A percentile compares a stretch with the other conserved stretches of the same genome.
Conservation (phyloP, 2,329 filamentous ascomycete species). For the Nemania diffusa region DNA sequence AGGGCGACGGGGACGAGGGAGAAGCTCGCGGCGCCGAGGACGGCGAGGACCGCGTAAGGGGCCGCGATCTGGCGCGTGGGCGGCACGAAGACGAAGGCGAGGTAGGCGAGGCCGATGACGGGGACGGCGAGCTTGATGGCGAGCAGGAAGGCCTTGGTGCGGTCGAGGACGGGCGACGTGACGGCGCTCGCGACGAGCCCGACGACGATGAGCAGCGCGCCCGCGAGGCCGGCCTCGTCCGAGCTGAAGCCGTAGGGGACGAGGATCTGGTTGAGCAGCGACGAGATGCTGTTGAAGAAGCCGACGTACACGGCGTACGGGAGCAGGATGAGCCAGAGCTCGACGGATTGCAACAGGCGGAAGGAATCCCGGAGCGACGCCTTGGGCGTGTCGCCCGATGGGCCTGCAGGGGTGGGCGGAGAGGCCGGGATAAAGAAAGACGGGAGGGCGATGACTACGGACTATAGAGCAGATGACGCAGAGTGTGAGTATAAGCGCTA, state of each 20-base stretch:
- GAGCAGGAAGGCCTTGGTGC: conserved; percentile 80
- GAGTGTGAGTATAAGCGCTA: not conserved
- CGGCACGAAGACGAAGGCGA: conserved; percentile 85
- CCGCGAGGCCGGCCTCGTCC: conserved; percentile 87
- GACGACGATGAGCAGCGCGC: conserved; percentile 87
- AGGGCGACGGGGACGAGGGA: conserved; percentile 83
- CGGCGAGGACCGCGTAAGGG: conserved; percentile 77
- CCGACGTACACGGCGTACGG: conserved; percentile 89
- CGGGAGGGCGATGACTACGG: conserved; percentile 71
- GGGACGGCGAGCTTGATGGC: conserved; percentile 80
- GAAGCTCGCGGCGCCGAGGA: conserved; percentile 85
- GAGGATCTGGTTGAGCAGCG: conserved; percentile 90
- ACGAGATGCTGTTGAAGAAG: conserved; percentile 92
- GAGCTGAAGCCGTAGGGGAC: conserved; percentile 85
- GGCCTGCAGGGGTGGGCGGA: conserved; percentile 81
- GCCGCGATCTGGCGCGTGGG: conserved; percentile 65
- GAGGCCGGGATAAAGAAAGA: conserved; percentile 81
- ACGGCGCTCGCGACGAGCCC: conserved; percentile 83
- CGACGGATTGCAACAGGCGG: conserved; percentile 70
- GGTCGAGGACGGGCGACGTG: conserved; percentile 83
- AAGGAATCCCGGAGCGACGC: conserved; percentile 62
- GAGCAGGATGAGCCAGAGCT: conserved; percentile 83
- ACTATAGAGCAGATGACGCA: conserved; percentile 35
- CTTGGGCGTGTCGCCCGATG: conserved; percentile 71
- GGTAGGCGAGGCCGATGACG: conserved; percentile 76